These are phyloP conservation scores for Aspergillus ellipticus DNA, from an alignment of 495 filamentous ascomycete species.

Conservation along the genomic window DNA sequence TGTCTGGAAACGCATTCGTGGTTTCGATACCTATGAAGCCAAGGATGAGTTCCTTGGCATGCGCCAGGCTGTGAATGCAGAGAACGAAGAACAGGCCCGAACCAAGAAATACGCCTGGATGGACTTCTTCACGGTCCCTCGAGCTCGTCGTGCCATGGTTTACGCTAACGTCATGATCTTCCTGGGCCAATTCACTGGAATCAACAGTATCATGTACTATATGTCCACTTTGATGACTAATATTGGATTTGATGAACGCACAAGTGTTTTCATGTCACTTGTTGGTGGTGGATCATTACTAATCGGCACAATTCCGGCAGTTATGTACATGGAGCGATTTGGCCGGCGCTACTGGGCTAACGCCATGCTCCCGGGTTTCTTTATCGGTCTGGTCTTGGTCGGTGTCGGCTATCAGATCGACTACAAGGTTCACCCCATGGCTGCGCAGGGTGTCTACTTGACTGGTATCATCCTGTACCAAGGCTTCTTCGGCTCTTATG, in stretches of 20 bases:
- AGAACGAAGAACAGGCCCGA: constrained; percentile 36
- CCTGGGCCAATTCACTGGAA: constrained; percentile 58
- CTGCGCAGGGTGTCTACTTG: constrained; percentile 50
- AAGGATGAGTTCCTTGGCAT: constrained; percentile 60
- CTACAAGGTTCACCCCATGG: constrained; percentile 29
- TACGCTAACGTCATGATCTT: constrained; percentile 63
- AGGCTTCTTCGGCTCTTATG: constrained; percentile 61
- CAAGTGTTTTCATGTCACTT: constrained; percentile 58
- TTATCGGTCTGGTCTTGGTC: constrained; percentile 55
- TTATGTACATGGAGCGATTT: constrained; percentile 57
- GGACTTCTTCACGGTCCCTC: constrained; percentile 58
- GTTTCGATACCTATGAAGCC: constrained; percentile 42
- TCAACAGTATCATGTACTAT: constrained; percentile 63
- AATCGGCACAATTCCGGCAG: constrained; percentile 55
- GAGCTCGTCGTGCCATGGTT: constrained; percentile 55
- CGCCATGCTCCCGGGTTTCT: constrained; percentile 58
- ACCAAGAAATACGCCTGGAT: constrained; percentile 51
- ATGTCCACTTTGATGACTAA: constrained; percentile 55
- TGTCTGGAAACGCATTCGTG: constrained; percentile 61
- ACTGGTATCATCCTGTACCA: constrained; percentile 57
- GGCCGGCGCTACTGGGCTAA: constrained; percentile 61
- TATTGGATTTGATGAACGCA: constrained; percentile 51
- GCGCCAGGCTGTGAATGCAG: constrained; percentile 50
- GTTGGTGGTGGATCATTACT: constrained; percentile 58
- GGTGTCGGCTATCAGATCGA: constrained; percentile 51